Evolutionary conservation across 2,329 filamentous ascomycete genomes (phyloP).

Genomic region (Talaromyces verruculosus): DNA sequence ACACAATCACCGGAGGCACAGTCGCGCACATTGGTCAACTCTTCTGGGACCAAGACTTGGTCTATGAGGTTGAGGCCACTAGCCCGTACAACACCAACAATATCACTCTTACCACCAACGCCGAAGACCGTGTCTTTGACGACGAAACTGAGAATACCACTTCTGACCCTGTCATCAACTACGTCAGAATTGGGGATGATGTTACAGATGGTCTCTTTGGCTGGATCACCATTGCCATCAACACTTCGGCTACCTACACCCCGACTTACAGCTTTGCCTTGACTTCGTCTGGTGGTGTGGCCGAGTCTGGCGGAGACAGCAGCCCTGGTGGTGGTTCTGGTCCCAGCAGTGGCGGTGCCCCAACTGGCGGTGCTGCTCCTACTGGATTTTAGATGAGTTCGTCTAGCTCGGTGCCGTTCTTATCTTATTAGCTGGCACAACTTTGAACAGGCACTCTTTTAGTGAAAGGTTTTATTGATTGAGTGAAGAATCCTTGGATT

Average conservation of each 20-base stretch:
- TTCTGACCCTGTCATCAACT: not conserved
- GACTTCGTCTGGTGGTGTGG: not conserved
- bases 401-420: not conserved
- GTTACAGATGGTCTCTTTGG: not conserved
- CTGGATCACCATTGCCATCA: not conserved
- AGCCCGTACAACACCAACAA: constrained; percentile 30
- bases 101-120: not conserved
- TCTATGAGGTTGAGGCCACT: constrained; percentile 49
- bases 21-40: constrained; percentile 62
- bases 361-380: not conserved
- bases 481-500: not conserved
- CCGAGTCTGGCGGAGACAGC: not conserved
- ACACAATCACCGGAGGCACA: constrained; percentile 46
- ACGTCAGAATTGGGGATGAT: not conserved
- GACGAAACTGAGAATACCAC: not conserved
- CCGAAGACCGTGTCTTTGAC: not conserved
- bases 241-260: not conserved
- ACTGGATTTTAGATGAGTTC: not conserved
- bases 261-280: not conserved
- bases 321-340: not conserved
- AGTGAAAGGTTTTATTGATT: not conserved
- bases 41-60: constrained; percentile 60
- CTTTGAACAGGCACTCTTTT: not conserved
- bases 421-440: not conserved
- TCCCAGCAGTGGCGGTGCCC: not conserved